Evolutionary conservation across 345 rosid species (phyloP), one percentile per base, ranked within the genome.

Genomic region (Ceriops tagal): DNA sequence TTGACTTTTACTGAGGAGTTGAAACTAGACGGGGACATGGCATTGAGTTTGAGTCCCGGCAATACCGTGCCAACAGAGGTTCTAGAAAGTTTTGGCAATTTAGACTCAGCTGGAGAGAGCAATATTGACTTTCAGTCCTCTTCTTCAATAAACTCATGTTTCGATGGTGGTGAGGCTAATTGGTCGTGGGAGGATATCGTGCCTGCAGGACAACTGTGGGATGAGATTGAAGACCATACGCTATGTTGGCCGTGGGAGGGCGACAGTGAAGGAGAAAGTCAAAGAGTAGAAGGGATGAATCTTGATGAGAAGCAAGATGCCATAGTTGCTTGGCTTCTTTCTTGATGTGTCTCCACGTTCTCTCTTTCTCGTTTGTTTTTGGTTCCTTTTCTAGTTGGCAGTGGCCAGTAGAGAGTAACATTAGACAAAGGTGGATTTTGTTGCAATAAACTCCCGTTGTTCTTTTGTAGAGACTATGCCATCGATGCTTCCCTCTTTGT

Each of bases 271-370:
- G 66, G 15, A 20, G 64, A 65, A 16, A 58, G n/a, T 7, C 43
- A 47, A 11, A 28, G 55, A 13, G 61, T 64, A 52, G 76, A 73
- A 32, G 73, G 74, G 30, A 63, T 65, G 39, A 28, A 58, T 64
- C 72, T 69, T 13, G 61, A 51, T 27, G 75, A 78, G n/a, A 67
- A 77, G 55, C 70, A 75, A 62, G 75, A 77, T 60, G 82, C 77
- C 3, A 60, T 83, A 56, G 78, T 79, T 49, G 71, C 75, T n/a
- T 75, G 82, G 87, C 79, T 81, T 61, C 75, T 81, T 27, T 77
- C 77, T 18, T 84, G 66, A 76, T 46, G 22, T 1, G 13, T 7
- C 18, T 30, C 34, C 34, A 6, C 62, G 5, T 59, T 31, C n/a
- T 1, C 32, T 3, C 49, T 43, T 15, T 15, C 49, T 43, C 46